Base-by-base conservation (phyloP, 2,329 filamentous ascomycete genomes). In the Kalaharituber pfeilii region DNA sequence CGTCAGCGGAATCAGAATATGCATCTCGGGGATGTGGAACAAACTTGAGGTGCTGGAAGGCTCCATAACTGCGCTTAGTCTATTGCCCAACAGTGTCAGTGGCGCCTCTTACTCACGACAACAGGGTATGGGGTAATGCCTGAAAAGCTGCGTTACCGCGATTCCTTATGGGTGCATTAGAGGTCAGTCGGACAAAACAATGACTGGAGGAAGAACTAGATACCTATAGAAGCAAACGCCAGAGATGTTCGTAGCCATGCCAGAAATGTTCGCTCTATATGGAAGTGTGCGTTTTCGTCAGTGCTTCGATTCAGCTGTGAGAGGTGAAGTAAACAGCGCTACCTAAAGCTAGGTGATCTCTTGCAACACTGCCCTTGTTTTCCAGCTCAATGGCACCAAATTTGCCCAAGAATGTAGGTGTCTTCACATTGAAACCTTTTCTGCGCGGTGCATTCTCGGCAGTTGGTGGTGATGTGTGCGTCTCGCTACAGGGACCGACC, bases 171-270 rank as follows among this genome's bases (percentile, higher is more conserved):
- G 30, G 13, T 39, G 33, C 33, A 39, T 39, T 39, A 39, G 33
- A 39, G 20, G 20, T n/a, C n/a, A n/a, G n/a, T n/a, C n/a, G n/a
- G n/a, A n/a, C n/a, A n/a, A n/a, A n/a, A n/a, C n/a, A n/a, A n/a
- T n/a, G n/a, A n/a, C n/a, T n/a, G n/a, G n/a, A n/a, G n/a, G n/a
- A n/a, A n/a, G n/a, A n/a, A n/a, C n/a, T n/a, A 27, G 28, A 53
- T 53, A 61, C 62, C 62, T 61, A 91, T 89, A 29, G 78, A 83
- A 9, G 84, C 83, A 64, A 91, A 91, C 24, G 82, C 80, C 30
- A 91, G 75, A 2, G 82, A 87, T 2, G 85, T 91, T 52, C 85
- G 78, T 45, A 91, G 75, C 85, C 85, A 91, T 53, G 85, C 85
- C 28, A 91, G 77, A 67, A 89, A 91, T 0, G 85, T 91, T 20